Percentiles rank a stretch among this genome's conserved stretches.
Evolutionary conservation across 495 filamentous ascomycete genomes (phyloP).

Genomic region (Apiosordaria backusii): DNA sequence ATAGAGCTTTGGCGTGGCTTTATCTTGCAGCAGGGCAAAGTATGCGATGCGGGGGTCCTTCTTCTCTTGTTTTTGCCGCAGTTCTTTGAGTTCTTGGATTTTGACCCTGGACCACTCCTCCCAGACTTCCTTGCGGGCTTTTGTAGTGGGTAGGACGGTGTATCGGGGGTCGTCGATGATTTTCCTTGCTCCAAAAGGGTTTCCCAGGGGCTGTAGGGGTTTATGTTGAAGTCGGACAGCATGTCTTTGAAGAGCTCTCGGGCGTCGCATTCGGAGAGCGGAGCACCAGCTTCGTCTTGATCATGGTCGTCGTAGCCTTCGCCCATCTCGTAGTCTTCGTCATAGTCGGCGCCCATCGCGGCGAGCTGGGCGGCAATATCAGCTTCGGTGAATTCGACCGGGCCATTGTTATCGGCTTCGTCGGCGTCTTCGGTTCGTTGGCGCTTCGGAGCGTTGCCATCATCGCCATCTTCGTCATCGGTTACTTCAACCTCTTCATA

Average conservation of each 20-base stretch:
- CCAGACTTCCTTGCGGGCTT: slow-evolving; percentile 74
- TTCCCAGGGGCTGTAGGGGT: slow-evolving; percentile 91
- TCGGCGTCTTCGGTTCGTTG: slow-evolving; percentile 57
- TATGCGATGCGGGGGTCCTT: slow-evolving; percentile 83
- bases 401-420: slow-evolving; percentile 34
- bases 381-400: slow-evolving; percentile 88
- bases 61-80: slow-evolving; percentile 73
- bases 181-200: slow-evolving; percentile 73
- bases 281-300: slow-evolving; percentile 64
- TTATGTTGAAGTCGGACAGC: slow-evolving; percentile 74
- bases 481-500: slow-evolving; percentile 90
- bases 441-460: slow-evolving; percentile 58
- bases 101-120: slow-evolving; percentile 72
- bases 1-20: slow-evolving; percentile 85
- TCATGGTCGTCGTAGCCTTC: slow-evolving; percentile 65
- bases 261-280: slow-evolving; percentile 65
- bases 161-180: slow-evolving; percentile 86
- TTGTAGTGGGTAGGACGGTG: slow-evolving; percentile 75
- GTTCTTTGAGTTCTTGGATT: slow-evolving; percentile 66
- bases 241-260: slow-evolving; percentile 78
- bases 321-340: slow-evolving; percentile 56
- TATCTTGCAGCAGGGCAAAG: slow-evolving; percentile 72
- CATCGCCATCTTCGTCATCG: slow-evolving; percentile 56
- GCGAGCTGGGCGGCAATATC: slow-evolving; percentile 92
- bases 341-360: slow-evolving; percentile 79